Percentiles rank a stretch among this genome's conserved stretches.
Evolutionary conservation across 2,329 filamentous ascomycete genomes (phyloP).

Genomic region (Lasiodiplodia hormozganensis): DNA sequence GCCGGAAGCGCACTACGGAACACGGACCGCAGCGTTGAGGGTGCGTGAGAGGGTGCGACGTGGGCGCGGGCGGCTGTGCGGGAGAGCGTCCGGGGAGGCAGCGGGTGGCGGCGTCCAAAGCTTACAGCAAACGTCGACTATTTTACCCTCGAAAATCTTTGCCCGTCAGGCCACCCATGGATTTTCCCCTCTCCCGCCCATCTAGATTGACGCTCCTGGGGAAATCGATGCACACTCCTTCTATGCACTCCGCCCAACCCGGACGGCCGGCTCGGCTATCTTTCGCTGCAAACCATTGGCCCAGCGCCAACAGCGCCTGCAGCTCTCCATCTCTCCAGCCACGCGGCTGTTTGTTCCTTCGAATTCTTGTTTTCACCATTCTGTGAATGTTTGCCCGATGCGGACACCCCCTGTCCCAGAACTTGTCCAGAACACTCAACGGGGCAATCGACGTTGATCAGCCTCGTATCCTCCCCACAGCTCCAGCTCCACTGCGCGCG

Average conservation of each 20-base stretch:
- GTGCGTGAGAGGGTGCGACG: neutral
- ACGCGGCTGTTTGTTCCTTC: neutral
- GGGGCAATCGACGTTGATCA: neutral
- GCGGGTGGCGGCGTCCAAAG: neutral
- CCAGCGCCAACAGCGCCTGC: neutral
- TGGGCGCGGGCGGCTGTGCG: conserved; percentile 1
- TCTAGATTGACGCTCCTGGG: neutral
- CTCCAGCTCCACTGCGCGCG: neutral
- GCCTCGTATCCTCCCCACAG: conserved; percentile 6
- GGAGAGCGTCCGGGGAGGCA: conserved; percentile 7
- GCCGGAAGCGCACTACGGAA: neutral
- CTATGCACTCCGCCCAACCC: neutral
- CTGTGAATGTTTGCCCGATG: neutral
- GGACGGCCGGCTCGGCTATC: neutral
- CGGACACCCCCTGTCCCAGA: neutral
- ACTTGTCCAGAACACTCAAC: neutral
- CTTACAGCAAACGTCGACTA: no score
- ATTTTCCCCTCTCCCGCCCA: neutral
- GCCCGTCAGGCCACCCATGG: neutral
- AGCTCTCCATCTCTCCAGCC: no score
- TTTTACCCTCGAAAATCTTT: neutral
- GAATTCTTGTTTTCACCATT: neutral
- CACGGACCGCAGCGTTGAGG: neutral
- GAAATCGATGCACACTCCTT: neutral
- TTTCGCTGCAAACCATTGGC: neutral